Percentiles rank a stretch among this genome's conserved stretches.
Evolutionary conservation across 345 rosid species (phyloP).

Genomic region (Arabis alpina): DNA sequence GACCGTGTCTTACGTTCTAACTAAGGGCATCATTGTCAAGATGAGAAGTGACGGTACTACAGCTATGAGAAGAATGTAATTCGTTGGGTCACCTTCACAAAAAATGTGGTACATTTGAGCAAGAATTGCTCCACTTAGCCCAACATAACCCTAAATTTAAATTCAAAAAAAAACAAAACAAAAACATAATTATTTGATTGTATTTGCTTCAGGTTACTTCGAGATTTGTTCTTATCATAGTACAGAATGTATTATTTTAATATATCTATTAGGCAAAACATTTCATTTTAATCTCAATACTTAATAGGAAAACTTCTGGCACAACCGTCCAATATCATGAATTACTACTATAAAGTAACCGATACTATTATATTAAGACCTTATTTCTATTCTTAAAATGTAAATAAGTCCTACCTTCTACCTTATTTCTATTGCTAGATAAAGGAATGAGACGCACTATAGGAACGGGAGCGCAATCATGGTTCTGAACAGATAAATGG

Average conservation of each 20-base stretch:
- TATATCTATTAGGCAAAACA: too few relatives aligned
- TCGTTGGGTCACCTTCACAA: constrained; percentile 55
- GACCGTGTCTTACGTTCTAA: constrained; percentile 57
- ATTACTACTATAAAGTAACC: not conserved
- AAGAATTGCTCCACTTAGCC: constrained; percentile 83
- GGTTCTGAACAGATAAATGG: too few relatives aligned
- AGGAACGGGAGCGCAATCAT: too few relatives aligned
- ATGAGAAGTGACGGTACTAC: constrained; percentile 63
- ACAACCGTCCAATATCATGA: not conserved
- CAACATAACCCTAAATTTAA: constrained; percentile 70
- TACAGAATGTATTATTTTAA: too few relatives aligned
- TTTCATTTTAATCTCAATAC: not conserved
- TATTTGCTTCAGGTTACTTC: not conserved
- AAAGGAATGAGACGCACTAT: too few relatives aligned
- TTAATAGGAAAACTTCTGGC: not conserved
- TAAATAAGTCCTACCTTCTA: constrained; percentile 57
- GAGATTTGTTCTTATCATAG: too few relatives aligned
- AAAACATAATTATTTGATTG: not conserved
- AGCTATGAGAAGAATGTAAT: constrained; percentile 73
- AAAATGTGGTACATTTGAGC: constrained; percentile 70
- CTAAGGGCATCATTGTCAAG: constrained; percentile 61
- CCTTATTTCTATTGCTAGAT: too few relatives aligned
- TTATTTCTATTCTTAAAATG: too few relatives aligned
- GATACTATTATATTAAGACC: not conserved
- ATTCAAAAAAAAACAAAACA: not conserved